Base-by-base conservation (phyloP, 768 basidiomycete species). In the Hysterangium stoloniferum region DNA sequence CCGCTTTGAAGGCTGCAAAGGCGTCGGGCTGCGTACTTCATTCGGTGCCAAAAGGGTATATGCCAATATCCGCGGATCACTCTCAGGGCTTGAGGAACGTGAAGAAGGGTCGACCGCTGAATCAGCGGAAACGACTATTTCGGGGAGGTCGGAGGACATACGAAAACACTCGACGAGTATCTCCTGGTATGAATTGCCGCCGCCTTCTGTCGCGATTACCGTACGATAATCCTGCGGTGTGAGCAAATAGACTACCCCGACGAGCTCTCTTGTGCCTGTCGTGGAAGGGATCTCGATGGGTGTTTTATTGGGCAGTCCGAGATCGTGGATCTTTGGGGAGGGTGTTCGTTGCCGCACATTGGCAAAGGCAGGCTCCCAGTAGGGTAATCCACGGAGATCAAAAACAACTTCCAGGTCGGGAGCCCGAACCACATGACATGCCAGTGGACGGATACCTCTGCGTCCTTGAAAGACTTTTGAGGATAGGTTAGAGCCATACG, bases 281-380 rank as follows among this genome's bases (percentile, higher is more conserved):
- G 22, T 40, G 20, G n/a, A 20, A 15, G n/a, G 8, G n/a, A 24
- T 45, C 27, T 5, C 6, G 28, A 9, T n/a, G 20, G 43, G 28
- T 5, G n/a, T 17, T 25, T n/a, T 34, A 17, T 9, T 34, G 9
- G 17, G 9, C 9, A 9, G 11, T 34, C 33, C 33, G 9, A 9
- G 11, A 34, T 34, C 33, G 11, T 17, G 11, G 33, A 34, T 9
- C 33, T 9, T 17, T 9, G 11, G 11, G 9, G 11, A 9, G 17
- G 9, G 11, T 34, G 9, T 9, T 11, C 29, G 27, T 17, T 1
- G 12, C 2, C 44, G 44, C 6, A 50, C 37, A 42, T 50, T 50
- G 28, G 48, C 48, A 19, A 50, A 40, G 13, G 19, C 20, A 15
- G 48, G 48, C 29, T 50, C 48, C 17, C 36, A 50, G 15, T 40